phyloP scores from a whole-genome alignment of 441 rosid species.

The Metrosideros polymorpha region DNA sequence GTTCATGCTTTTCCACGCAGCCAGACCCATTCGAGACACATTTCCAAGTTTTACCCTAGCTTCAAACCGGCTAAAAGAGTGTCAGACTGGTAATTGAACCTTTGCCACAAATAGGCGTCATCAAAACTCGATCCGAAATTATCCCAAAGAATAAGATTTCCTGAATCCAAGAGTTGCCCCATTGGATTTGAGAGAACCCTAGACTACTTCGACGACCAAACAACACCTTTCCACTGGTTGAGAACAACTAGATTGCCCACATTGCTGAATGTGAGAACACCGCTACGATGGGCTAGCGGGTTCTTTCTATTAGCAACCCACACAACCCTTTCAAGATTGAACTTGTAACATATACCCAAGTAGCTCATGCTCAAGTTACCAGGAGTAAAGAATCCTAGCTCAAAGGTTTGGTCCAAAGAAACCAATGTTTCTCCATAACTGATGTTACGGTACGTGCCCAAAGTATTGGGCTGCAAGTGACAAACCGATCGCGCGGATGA shows the following conservation, averaged over 20 bases:
- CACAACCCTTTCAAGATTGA: background rate
- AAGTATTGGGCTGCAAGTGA: background rate
- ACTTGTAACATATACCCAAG: background rate
- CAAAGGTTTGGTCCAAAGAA: background rate
- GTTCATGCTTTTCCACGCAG: conserved; percentile 1
- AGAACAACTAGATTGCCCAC: background rate
- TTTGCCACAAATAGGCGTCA: conserved; percentile 5
- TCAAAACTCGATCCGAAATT: background rate
- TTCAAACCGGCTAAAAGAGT: conserved; percentile 13
- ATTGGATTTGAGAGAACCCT: background rate
- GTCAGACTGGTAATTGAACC: conserved; percentile 10
- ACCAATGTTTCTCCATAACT: background rate
- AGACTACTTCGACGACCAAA: background rate
- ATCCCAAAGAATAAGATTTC: conserved; percentile 9
- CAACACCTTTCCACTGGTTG: background rate
- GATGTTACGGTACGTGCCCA: accelerated
- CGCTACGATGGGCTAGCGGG: accelerated
- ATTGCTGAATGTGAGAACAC: background rate
- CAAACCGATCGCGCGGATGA: no score
- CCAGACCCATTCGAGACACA: background rate
- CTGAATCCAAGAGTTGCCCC: background rate
- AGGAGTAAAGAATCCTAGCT: background rate
- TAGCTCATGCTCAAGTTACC: background rate
- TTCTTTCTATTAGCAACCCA: background rate
- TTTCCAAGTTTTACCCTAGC: background rate